Base-by-base conservation (phyloP, 805 yeast species). In the Starmerella scarabaei region DNA sequence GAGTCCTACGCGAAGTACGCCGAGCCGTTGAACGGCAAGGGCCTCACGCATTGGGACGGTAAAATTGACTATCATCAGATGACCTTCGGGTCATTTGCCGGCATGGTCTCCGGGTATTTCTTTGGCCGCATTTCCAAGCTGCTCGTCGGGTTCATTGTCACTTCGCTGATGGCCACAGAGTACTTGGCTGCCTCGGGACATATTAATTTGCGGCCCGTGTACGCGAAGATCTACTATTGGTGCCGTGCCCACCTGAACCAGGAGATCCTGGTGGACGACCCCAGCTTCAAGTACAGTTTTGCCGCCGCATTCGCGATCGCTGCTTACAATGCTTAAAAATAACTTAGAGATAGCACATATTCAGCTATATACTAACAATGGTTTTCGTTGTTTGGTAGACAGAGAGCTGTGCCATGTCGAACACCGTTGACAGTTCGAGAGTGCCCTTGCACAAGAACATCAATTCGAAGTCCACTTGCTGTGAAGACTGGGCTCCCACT, bases 361-460 rank as follows among this genome's bases (percentile, higher is more conserved):
- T 7, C 11, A 23, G 26, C 11, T 23, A 28, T 28, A 28, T 14
- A 7, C 14, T 18, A 18, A 44, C 41, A 33, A 20, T 14, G 8
- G 45, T 40, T 27, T 36, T 24, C 4, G 18, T 21, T 12, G 46
- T 40, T 21, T 47, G 47, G 26, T 47, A 41, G 11, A 51, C 48
- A 6, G 48, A 24, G 49, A 53, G 15, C 40, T 42, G 8, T 9
- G 36, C 15, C 36, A 36, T 12, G 35, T 76, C 80, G 47, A 75
- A 64, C 12, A 74, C 57, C 0, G 71, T 69, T 1, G 86, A 83
- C 79, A 94, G 77, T 55, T 82, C 91, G 54, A 77, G 85, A 35
- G 73, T 77, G 2, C 96, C 97, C 33, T 68, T 67, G 40, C 80
- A 86, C 29, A 86, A 61, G 4, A 83, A 71, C 16, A 77, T 68